Conservation (phyloP, 805 yeast species). For the Starmera pachycereana region DNA sequence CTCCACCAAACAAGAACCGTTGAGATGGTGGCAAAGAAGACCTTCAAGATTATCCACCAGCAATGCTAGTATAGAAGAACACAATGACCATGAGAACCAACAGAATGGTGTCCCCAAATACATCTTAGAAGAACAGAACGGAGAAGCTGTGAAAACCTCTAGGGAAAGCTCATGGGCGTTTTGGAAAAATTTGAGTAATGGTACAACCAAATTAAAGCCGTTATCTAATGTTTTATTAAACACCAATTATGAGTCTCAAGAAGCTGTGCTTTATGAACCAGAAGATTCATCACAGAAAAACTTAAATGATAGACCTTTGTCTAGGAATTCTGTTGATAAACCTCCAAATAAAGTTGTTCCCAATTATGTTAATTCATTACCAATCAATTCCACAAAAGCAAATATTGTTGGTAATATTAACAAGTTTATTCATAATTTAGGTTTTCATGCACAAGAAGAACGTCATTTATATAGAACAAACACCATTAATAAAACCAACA, state of each 20-base stretch:
- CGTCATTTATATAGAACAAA: constrained; percentile 16
- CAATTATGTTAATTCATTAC: constrained; percentile 15
- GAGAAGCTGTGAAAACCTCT: neutral
- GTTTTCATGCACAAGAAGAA: constrained; percentile 17
- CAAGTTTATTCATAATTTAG: constrained; percentile 14
- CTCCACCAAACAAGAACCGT: too few species aligned
- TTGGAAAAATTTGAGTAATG: constrained; percentile 10
- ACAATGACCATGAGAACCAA: too few species aligned
- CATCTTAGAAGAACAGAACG: constrained; percentile 1
- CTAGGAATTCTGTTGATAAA: neutral
- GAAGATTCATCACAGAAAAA: neutral
- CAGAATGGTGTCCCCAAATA: neutral
- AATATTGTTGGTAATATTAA: constrained; percentile 14
- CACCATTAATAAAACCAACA: constrained; percentile 10
- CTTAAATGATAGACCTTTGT: neutral
- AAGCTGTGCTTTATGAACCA: constrained; percentile 18
- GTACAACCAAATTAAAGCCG: neutral
- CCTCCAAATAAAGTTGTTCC: constrained; percentile 17
- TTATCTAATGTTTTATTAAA: constrained; percentile 8
- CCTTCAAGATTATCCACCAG: too few species aligned
- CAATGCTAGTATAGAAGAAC: too few species aligned
- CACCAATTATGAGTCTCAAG: constrained; percentile 7
- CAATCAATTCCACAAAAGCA: constrained; percentile 8
- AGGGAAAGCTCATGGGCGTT: constrained; percentile 16
- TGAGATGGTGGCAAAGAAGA: too few species aligned